Percentiles rank a stretch among this genome's conserved stretches.
These are phyloP conservation scores for Candida gigantensis DNA, from an alignment of 1,139 yeast genomes.

Conservation along the genomic window DNA sequence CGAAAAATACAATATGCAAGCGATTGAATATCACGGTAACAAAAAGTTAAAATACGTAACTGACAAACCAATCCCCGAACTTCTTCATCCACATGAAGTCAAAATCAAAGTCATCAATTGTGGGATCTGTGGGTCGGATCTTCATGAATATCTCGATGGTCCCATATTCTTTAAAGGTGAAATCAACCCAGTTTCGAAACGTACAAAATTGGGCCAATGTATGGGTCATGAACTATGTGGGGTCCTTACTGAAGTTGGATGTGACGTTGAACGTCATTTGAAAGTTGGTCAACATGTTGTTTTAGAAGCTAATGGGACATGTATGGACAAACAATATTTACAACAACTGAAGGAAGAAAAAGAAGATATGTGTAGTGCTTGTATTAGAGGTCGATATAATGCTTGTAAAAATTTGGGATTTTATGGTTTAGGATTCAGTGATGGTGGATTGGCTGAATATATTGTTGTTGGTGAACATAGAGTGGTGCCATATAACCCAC, in stretches of 20 bases:
- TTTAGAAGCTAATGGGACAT: constrained; percentile 55
- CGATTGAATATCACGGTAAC: constrained; percentile 53
- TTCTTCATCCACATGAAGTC: constrained; percentile 47
- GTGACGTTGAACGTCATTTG: constrained; percentile 11
- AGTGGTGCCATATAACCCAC: constrained; percentile 45
- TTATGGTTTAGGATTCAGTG: constrained; percentile 48
- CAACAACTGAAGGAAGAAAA: constrained; percentile 2
- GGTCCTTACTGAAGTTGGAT: constrained; percentile 33
- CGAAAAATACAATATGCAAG: no score
- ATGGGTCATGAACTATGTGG: constrained; percentile 61
- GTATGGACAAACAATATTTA: constrained; percentile 21
- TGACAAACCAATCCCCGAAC: constrained; percentile 45
- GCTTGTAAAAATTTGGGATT: constrained; percentile 45
- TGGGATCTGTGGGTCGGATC: constrained; percentile 63
- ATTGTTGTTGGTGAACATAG: constrained; percentile 50
- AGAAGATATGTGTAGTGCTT: constrained; percentile 36
- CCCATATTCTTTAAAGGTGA: constrained; percentile 48
- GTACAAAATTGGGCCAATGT: constrained; percentile 21
- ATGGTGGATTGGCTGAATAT: constrained; percentile 54
- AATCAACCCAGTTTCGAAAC: constrained; percentile 20
- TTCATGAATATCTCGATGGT: constrained; percentile 55
- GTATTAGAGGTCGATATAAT: constrained; percentile 47
- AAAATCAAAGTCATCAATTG: constrained; percentile 52
- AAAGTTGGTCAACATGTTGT: constrained; percentile 27
- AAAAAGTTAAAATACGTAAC: constrained; percentile 47